Evolutionary conservation across 306 rosid genomes (phyloP).

Genomic region (Fragaria nilgerrensis): DNA sequence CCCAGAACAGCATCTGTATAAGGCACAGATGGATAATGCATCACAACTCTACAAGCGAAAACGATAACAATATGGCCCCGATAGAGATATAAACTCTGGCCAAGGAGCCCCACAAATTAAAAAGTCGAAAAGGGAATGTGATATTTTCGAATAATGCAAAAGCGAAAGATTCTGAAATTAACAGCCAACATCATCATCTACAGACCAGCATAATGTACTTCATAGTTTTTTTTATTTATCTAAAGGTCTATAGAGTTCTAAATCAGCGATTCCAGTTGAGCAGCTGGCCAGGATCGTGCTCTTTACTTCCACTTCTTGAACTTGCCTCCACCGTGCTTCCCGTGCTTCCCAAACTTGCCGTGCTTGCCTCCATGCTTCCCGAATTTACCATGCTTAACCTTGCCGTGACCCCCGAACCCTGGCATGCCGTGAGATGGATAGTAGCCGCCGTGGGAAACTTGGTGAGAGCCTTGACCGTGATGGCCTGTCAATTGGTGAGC

Average conservation of each 20-base stretch:
- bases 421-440: slow-evolving; percentile 9
- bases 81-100: neutral
- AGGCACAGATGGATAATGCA: slow-evolving; percentile 1
- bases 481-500: slow-evolving; percentile 43
- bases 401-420: slow-evolving; percentile 13
- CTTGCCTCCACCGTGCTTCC: slow-evolving; percentile 39
- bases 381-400: slow-evolving; percentile 37
- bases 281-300: neutral
- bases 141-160: neutral
- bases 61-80: neutral
- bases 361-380: slow-evolving; percentile 28
- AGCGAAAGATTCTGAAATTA: slow-evolving; percentile 4
- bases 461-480: slow-evolving; percentile 18
- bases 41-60: neutral
- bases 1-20: neutral
- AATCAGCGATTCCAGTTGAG: neutral
- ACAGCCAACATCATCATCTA: neutral
- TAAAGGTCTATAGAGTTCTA: neutral
- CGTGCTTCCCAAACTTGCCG: slow-evolving; percentile 40
- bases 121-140: neutral
- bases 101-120: neutral
- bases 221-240: slow-evolving; percentile 5
- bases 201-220: slow-evolving; percentile 2
- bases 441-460: slow-evolving; percentile 13
- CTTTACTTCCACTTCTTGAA: slow-evolving; percentile 53